phyloP scores from a whole-genome alignment of 108 stramenopile genomes.

The Skeletonema potamos region DNA sequence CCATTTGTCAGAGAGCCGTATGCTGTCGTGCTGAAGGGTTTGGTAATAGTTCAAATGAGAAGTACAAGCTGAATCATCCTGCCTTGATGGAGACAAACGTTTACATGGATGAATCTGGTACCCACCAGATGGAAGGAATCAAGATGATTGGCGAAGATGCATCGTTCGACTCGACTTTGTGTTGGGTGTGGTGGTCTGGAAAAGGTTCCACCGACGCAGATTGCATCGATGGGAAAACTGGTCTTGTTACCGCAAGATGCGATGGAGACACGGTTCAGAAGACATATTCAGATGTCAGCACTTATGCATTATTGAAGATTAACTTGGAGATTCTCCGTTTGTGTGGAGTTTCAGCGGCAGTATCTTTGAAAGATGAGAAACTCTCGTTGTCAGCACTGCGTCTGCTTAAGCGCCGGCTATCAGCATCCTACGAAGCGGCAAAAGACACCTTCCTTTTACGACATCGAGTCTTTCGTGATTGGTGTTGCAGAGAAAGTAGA shows the following conservation, averaged over 20 bases:
- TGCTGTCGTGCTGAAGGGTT: conserved; percentile 73
- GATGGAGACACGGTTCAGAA: neutral
- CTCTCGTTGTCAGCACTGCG: conserved; percentile 47
- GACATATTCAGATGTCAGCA: conserved; percentile 19
- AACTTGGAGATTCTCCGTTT: conserved; percentile 17
- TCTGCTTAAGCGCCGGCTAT: conserved; percentile 46
- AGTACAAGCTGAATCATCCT: conserved; percentile 68
- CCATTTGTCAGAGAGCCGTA: conserved; percentile 73
- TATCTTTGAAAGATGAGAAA: neutral
- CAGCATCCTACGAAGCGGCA: conserved; percentile 58
- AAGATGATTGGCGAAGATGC: conserved; percentile 72
- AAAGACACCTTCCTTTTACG: conserved; percentile 57
- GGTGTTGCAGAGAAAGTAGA: conserved; percentile 54
- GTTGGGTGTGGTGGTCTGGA: conserved; percentile 71
- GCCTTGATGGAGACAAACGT: conserved; percentile 80
- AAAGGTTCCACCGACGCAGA: conserved; percentile 35
- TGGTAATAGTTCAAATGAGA: neutral
- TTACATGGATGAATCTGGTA: conserved; percentile 77
- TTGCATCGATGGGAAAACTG: conserved; percentile 64
- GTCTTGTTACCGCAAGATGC: conserved; percentile 20
- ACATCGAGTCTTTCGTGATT: conserved; percentile 69
- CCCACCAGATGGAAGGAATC: conserved; percentile 49
- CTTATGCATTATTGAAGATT: conserved; percentile 13
- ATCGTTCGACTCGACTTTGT: conserved; percentile 70
- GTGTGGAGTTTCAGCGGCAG: neutral